Evolutionary conservation across 306 rosid species (phyloP), one percentile per base, ranked within the genome.

Genomic region (Dalbergia cochinchinensis): DNA sequence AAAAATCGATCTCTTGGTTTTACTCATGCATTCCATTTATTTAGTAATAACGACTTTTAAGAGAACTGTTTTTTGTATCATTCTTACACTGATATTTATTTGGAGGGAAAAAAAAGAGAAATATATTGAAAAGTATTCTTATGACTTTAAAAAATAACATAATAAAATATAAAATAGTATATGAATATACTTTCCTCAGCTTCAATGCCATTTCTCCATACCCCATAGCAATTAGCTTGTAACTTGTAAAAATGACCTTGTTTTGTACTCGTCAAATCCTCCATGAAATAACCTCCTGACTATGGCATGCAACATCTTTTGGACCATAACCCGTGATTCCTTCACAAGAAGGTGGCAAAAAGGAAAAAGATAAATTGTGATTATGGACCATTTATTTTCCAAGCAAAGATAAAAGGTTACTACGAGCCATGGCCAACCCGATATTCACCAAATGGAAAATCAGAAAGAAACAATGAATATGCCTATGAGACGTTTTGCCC

Each of bases 301-400:
- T 74, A 15, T 10, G 59, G 69, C 31, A 15, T n/a, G 13, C 31
- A 47, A 5, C 7, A 19, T 76, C 22, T 62, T 48, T 35, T 76
- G 73, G 80, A 64, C 64, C 73, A 76, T 50, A 76, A 50, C 61
- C 64, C 42, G 54, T 51, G 65, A 64, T 39, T 76, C 54, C 58
- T 50, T 50, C 72, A 11, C 47, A n/a, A 45, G 48, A 34, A 50
- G 33, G 5, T 64, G 8, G 65, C 51, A 47, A 35, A 54, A 54
- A 54, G 19, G 19, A 14, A 37, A 50, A 48, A 50, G 7, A 62
- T 34, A 11, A 76, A n/a, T 34, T 64, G n/a, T 63, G 64, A 76
- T 65, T 51, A 50, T 51, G 73, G 53, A 76, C 73, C 50, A 12
- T 76, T 50, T 64, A 5, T 63, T 48, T n/a, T 39, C 53, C 54